Evolutionary conservation across 2,329 filamentous ascomycete species (phyloP).

Genomic region (Fusarium verticillioides): DNA sequence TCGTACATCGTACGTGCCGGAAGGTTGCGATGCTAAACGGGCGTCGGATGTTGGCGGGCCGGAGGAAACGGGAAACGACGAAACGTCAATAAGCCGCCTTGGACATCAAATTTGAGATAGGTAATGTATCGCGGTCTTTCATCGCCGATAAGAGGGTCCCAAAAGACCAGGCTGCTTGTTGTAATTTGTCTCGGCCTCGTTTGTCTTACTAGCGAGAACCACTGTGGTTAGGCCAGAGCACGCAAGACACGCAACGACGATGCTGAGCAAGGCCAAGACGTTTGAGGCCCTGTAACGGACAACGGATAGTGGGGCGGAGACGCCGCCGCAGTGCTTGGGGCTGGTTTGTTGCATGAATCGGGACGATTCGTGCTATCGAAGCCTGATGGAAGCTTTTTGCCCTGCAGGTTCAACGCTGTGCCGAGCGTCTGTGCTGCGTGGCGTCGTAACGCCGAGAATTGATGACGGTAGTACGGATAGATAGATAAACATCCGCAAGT

Average conservation of each 20-base stretch:
- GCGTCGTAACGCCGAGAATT: constrained; percentile 39
- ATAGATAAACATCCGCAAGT: constrained; percentile 1
- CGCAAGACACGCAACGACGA: constrained; percentile 19
- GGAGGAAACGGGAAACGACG: constrained; percentile 17
- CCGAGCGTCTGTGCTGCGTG: constrained; percentile 28
- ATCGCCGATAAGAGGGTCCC: constrained; percentile 13
- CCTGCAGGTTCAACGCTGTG: constrained; percentile 28
- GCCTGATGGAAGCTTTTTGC: constrained; percentile 45
- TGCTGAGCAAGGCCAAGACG: constrained; percentile 13
- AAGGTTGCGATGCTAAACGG: constrained; percentile 33
- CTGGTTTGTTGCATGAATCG: constrained; percentile 36
- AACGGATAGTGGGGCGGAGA: constrained; percentile 40
- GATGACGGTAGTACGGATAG: neutral
- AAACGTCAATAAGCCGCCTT: constrained; percentile 1
- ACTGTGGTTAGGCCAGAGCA: constrained; percentile 19
- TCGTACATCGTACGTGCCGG: constrained; percentile 39
- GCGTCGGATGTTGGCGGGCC: constrained; percentile 26
- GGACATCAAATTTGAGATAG: neutral
- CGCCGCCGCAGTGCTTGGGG: constrained; percentile 35
- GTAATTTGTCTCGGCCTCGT: constrained; percentile 17
- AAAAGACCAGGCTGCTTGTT: constrained; percentile 7
- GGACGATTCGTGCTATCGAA: constrained; percentile 46
- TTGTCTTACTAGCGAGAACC: constrained; percentile 21
- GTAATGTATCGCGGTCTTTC: constrained; percentile 2
- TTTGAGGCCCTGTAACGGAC: constrained; percentile 2